Evolutionary conservation across 177 flowering plant genomes (phyloP).

Genomic region (Vitis hybrid): DNA sequence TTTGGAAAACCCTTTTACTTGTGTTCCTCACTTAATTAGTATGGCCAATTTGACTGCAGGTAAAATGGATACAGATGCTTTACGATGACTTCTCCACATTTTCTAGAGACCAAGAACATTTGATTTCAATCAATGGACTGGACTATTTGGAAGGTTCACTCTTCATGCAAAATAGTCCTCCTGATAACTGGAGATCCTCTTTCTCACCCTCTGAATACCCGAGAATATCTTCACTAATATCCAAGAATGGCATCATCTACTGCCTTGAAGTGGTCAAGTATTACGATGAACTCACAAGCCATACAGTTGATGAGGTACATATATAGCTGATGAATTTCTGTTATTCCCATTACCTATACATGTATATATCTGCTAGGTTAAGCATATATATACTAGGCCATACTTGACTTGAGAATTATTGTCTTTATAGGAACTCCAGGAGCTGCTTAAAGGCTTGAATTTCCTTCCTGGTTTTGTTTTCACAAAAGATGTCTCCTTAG

Average conservation of each 20-base stretch:
- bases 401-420: neutral
- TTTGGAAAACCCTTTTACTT: no score
- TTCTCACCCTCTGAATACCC: constrained; percentile 46
- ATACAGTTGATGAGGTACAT: constrained; percentile 35
- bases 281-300: constrained; percentile 30
- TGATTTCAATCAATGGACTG: constrained; percentile 40
- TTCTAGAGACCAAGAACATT: constrained; percentile 57
- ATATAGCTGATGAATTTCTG: neutral
- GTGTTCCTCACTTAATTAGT: no score
- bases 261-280: constrained; percentile 61
- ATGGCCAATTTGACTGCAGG: constrained; percentile 32
- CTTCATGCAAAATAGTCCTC: constrained; percentile 23
- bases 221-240: constrained; percentile 32
- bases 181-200: constrained; percentile 64
- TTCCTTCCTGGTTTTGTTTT: constrained; percentile 37
- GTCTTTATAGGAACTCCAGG: constrained; percentile 45
- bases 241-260: constrained; percentile 46
- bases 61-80: constrained; percentile 64
- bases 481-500: constrained; percentile 41
- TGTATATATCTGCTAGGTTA: no score
- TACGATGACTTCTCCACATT: constrained; percentile 54
- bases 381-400: no score
- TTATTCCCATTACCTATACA: neutral
- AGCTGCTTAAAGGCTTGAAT: constrained; percentile 35
- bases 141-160: constrained; percentile 68